Conservation (phyloP, 2,329 filamentous ascomycete species). For the Zasmidium angulare region DNA sequence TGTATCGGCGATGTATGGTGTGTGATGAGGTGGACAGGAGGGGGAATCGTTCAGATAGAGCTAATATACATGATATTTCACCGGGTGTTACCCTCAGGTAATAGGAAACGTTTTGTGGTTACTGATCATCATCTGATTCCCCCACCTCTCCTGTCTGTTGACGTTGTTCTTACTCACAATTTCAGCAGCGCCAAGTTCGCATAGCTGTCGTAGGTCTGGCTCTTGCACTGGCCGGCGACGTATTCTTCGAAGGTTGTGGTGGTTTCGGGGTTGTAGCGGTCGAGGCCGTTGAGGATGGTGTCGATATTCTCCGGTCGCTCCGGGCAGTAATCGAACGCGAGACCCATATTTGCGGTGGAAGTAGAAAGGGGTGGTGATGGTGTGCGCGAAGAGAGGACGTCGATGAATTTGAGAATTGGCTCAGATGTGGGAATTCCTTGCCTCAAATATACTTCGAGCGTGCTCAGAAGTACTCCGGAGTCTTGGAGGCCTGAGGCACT, state of each 20-base stretch:
- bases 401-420: slow-evolving; percentile 7
- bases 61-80: slow-evolving; percentile 73
- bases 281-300: slow-evolving; percentile 91
- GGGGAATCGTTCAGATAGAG: slow-evolving; percentile 64
- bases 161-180: slow-evolving; percentile 68
- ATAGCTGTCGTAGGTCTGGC: slow-evolving; percentile 91
- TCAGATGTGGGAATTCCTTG: neutral
- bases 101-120: slow-evolving; percentile 89
- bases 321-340: slow-evolving; percentile 79
- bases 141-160: slow-evolving; percentile 1
- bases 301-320: slow-evolving; percentile 91
- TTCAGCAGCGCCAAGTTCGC: slow-evolving; percentile 95
- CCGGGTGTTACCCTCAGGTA: slow-evolving; percentile 68
- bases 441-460: neutral
- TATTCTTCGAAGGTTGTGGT: slow-evolving; percentile 92
- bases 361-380: neutral
- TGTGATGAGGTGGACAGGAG: slow-evolving; percentile 10
- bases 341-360: slow-evolving; percentile 39
- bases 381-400: neutral
- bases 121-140: slow-evolving; percentile 70
- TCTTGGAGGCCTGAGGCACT: too few species aligned
- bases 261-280: slow-evolving; percentile 98
- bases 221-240: slow-evolving; percentile 90
- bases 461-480: too few species aligned
- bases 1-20: neutral